Evolutionary conservation across 2,329 filamentous ascomycete genomes (phyloP).

Genomic region (Aspergillus sp.): DNA sequence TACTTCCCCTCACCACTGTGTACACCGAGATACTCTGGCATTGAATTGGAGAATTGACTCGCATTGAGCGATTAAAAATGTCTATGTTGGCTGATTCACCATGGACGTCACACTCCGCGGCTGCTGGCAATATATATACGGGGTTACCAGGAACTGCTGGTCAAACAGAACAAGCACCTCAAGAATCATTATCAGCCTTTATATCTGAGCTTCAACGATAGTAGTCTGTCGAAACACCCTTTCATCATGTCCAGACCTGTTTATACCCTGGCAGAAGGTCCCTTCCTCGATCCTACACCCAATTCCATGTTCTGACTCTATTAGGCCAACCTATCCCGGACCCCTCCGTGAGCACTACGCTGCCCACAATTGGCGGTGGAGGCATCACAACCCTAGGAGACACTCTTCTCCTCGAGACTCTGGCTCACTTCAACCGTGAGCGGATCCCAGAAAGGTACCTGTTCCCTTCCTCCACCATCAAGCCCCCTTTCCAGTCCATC

Average conservation of each 20-base stretch:
- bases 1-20: neutral
- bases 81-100: too few relatives aligned
- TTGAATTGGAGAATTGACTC: too few relatives aligned
- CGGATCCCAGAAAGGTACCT: slow-evolving; percentile 58
- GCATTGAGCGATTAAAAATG: too few relatives aligned
- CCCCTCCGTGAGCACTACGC: slow-evolving; percentile 24
- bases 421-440: slow-evolving; percentile 64
- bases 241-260: slow-evolving; percentile 17
- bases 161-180: too few relatives aligned
- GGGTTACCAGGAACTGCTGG: too few relatives aligned
- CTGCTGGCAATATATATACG: too few relatives aligned
- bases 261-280: slow-evolving; percentile 34
- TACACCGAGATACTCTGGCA: neutral
- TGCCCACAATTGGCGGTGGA: slow-evolving; percentile 30
- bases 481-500: neutral
- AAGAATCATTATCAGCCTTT: too few relatives aligned
- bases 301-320: neutral
- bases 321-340: slow-evolving; percentile 30
- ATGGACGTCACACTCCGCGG: too few relatives aligned
- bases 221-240: neutral
- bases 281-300: neutral
- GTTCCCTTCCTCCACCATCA: neutral
- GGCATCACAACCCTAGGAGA: slow-evolving; percentile 55
- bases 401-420: slow-evolving; percentile 62
- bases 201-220: too few relatives aligned